A percentile compares a stretch with the other conserved stretches of the same genome.
Conservation (phyloP, 2,329 filamentous ascomycete species). For the Elsinoe batatas region DNA sequence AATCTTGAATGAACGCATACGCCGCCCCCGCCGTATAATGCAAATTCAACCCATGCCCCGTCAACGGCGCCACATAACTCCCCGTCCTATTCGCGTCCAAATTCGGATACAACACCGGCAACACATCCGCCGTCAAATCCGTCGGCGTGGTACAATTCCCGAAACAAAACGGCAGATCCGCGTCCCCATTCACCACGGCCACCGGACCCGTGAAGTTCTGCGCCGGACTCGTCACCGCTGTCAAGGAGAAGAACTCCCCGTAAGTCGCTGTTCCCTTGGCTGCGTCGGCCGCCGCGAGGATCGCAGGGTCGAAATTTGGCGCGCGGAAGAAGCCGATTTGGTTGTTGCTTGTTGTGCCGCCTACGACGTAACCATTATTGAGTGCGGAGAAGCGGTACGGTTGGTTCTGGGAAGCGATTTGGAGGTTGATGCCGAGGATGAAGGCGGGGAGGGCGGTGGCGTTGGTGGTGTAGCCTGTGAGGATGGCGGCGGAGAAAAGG, state of each 20-base stretch:
- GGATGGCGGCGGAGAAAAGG: conserved; percentile 35
- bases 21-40: conserved; percentile 24
- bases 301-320: conserved; percentile 22
- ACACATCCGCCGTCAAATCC: conserved; percentile 19
- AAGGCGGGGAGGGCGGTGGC: conserved; percentile 19
- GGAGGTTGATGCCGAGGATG: conserved; percentile 22
- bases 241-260: conserved; percentile 24
- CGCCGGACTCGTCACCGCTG: conserved; percentile 16
- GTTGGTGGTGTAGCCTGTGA: conserved; percentile 30
- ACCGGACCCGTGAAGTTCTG: conserved; percentile 22
- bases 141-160: conserved; percentile 24
- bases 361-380: conserved; percentile 24
- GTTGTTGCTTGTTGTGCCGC: conserved; percentile 18
- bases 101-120: conserved; percentile 19
- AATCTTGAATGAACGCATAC: conserved; percentile 22
- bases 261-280: conserved; percentile 24
- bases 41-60: conserved; percentile 26
- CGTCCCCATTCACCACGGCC: conserved; percentile 23
- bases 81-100: conserved; percentile 16
- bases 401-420: conserved; percentile 22
- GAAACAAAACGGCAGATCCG: conserved; percentile 25
- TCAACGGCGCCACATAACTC: conserved; percentile 20
- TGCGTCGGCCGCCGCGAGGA: conserved; percentile 22
- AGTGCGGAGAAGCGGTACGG: conserved; percentile 24
- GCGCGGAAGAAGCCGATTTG: conserved; percentile 26